Evolutionary conservation across 305 asterid species (phyloP).

Genomic region (Andrographis paniculata): DNA sequence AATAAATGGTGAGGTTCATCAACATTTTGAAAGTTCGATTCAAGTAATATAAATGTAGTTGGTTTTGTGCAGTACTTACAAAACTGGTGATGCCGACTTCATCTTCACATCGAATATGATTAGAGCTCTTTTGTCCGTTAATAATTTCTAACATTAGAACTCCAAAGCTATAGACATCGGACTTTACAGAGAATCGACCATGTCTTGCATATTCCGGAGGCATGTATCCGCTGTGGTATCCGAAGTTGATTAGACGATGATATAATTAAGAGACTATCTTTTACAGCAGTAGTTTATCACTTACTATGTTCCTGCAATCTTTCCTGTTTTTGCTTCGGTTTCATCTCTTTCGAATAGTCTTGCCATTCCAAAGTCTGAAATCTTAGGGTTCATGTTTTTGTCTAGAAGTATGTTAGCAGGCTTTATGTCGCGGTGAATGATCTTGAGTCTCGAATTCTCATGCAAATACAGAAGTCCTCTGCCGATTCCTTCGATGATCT

Average conservation of each 20-base stretch:
- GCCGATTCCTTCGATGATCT: slow-evolving; percentile 31
- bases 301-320: slow-evolving; percentile 37
- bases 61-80: too few species aligned
- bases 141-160: slow-evolving; percentile 31
- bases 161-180: slow-evolving; percentile 35
- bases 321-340: slow-evolving; percentile 26
- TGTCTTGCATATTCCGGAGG: slow-evolving; percentile 29
- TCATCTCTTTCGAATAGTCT: slow-evolving; percentile 25
- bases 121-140: slow-evolving; percentile 17
- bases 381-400: slow-evolving; percentile 29
- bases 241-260: background rate
- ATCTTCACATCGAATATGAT: slow-evolving; percentile 16
- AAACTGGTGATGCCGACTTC: slow-evolving; percentile 22
- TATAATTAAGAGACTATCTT: background rate
- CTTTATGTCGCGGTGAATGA: slow-evolving; percentile 36
- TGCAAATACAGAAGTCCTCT: slow-evolving; percentile 34
- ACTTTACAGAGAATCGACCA: slow-evolving; percentile 26
- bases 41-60: too few species aligned
- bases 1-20: too few species aligned
- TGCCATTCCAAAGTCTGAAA: slow-evolving; percentile 37
- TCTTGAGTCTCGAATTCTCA: slow-evolving; percentile 28
- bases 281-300: background rate
- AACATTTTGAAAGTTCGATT: too few species aligned
- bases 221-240: slow-evolving; percentile 29
- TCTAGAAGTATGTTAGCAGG: slow-evolving; percentile 34